phyloP scores from a whole-genome alignment of 345 rosid species.

The Gossypium thurberi region DNA sequence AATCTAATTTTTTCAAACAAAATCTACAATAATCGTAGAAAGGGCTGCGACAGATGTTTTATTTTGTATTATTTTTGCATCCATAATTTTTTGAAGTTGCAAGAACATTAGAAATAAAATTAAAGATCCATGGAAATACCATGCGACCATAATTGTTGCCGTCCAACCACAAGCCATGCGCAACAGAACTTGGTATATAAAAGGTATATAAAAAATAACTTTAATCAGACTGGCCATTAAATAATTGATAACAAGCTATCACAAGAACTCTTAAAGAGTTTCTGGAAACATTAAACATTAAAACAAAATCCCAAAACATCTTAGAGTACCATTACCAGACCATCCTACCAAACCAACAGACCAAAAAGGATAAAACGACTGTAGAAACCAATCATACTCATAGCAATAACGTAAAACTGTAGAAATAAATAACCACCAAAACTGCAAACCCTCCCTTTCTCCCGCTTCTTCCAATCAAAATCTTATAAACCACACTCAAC shows the following conservation, averaged over 20 bases:
- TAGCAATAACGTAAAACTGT: conserved; percentile 5
- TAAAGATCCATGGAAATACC: no score
- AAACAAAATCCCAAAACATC: conserved; percentile 10
- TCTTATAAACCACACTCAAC: background rate
- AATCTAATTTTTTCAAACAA: no score
- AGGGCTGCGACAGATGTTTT: no score
- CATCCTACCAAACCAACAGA: conserved; percentile 11
- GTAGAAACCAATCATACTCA: conserved; percentile 17
- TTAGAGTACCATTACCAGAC: background rate
- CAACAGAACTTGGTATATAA: no score
- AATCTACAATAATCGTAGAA: no score
- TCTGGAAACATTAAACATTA: conserved; percentile 12
- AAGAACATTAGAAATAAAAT: no score
- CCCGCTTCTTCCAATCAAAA: conserved; percentile 9
- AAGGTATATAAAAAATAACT: background rate
- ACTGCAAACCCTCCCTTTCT: conserved; percentile 28
- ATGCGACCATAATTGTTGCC: no score
- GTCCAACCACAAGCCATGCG: no score
- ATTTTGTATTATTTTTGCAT: no score
- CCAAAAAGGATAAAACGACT: conserved; percentile 10
- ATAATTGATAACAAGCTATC: background rate
- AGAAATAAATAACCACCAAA: conserved; percentile 37
- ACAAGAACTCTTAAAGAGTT: background rate
- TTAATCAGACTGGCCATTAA: conserved; percentile 1
- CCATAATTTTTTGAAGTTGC: no score